phyloP scores from a whole-genome alignment of 2,329 filamentous ascomycete species.

The Aspergillus puulaauensis region DNA sequence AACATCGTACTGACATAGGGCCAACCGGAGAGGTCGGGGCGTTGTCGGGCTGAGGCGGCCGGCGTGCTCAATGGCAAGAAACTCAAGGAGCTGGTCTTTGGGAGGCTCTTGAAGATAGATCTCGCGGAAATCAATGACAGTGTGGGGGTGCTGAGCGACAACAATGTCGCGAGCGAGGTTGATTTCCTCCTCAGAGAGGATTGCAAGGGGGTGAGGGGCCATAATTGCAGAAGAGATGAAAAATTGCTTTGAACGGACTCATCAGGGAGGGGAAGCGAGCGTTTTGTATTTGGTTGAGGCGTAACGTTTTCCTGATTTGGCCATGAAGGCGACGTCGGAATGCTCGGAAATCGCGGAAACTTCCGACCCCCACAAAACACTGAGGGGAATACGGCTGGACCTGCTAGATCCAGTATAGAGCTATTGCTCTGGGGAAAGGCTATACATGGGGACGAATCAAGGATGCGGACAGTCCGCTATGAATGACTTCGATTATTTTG shows the following conservation, averaged over 20 bases:
- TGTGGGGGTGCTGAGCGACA: conserved; percentile 27
- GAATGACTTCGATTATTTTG: too few relatives aligned
- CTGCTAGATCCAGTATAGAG: background rate
- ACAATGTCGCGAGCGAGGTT: conserved; percentile 36
- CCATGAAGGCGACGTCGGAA: conserved; percentile 1
- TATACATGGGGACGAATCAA: too few relatives aligned
- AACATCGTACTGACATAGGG: conserved; percentile 58
- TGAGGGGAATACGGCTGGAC: background rate
- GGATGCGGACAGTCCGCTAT: too few relatives aligned
- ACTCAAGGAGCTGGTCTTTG: conserved; percentile 49
- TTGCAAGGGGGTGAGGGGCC: conserved; percentile 33
- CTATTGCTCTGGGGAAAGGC: background rate
- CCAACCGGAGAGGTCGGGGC: conserved; percentile 50
- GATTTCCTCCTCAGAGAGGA: conserved; percentile 35
- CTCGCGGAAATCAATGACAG: conserved; percentile 47
- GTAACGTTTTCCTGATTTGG: conserved; percentile 1
- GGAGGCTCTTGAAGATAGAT: conserved; percentile 53
- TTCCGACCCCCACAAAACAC: background rate
- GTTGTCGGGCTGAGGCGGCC: conserved; percentile 40
- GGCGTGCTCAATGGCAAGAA: conserved; percentile 50
- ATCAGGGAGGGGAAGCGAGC: background rate
- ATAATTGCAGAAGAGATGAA: conserved; percentile 13
- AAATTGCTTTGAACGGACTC: background rate
- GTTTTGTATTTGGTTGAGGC: conserved; percentile 1
- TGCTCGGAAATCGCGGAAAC: conserved; percentile 4